Conservation (phyloP, 2,329 filamentous ascomycete genomes). For the Alternaria postmessia region DNA sequence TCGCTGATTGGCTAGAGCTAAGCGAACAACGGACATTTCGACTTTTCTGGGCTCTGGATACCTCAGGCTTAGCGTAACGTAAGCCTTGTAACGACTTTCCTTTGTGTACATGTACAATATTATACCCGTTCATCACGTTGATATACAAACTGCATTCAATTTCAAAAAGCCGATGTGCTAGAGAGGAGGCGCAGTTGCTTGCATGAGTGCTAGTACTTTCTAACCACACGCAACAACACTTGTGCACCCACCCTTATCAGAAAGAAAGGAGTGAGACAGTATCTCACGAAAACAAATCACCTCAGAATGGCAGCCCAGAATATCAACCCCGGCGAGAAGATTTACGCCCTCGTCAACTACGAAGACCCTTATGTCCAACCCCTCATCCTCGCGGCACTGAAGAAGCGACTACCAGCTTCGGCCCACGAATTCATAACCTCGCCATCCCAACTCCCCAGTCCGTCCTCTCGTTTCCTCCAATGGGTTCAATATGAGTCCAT, state of each 20-base stretch:
- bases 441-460: constrained; percentile 57
- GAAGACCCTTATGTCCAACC: constrained; percentile 90
- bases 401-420: constrained; percentile 64
- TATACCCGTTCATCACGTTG: constrained; percentile 9
- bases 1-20: constrained; percentile 42
- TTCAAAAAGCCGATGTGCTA: not conserved
- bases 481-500: constrained; percentile 87
- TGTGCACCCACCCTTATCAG: not conserved
- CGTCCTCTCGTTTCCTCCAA: constrained; percentile 69
- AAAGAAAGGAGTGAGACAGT: not conserved
- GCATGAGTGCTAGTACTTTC: not conserved
- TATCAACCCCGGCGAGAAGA: constrained; percentile 7
- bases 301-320: not conserved
- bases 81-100: constrained; percentile 30
- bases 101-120: constrained; percentile 25
- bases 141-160: not conserved
- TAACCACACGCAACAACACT: not conserved
- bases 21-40: constrained; percentile 39
- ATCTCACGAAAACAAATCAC: not conserved
- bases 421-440: constrained; percentile 65
- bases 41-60: constrained; percentile 30
- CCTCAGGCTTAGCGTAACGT: constrained; percentile 12
- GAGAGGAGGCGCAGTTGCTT: not conserved
- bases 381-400: constrained; percentile 77
- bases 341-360: constrained; percentile 82